Conservation (phyloP, 2,329 filamentous ascomycete species). For the Xylariaceae sp. region DNA sequence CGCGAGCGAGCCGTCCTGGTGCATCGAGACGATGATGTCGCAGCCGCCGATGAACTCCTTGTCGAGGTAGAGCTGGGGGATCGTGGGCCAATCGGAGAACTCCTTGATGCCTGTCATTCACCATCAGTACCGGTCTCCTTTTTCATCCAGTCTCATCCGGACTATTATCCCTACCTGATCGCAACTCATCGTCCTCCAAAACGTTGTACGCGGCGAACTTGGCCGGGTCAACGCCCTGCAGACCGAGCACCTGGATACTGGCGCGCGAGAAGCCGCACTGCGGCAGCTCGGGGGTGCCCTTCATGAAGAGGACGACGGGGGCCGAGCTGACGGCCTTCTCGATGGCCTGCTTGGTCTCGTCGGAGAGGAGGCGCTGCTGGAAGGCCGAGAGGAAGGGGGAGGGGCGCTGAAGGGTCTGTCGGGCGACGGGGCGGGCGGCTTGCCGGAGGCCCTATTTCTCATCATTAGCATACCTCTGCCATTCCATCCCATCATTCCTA, state of each 20-base stretch:
- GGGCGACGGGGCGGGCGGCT: slow-evolving; percentile 36
- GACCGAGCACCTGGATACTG: slow-evolving; percentile 86
- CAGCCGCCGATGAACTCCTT: slow-evolving; percentile 98
- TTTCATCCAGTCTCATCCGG: too few species aligned
- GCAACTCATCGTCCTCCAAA: slow-evolving; percentile 80
- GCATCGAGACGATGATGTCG: slow-evolving; percentile 95
- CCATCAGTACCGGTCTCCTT: background rate
- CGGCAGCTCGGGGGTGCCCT: slow-evolving; percentile 91
- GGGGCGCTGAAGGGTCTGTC: slow-evolving; percentile 22
- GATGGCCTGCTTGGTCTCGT: slow-evolving; percentile 74
- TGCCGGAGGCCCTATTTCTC: slow-evolving; percentile 40
- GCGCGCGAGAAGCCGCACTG: slow-evolving; percentile 97
- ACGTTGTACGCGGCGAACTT: slow-evolving; percentile 99
- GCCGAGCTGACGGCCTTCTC: slow-evolving; percentile 83
- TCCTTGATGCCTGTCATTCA: slow-evolving; percentile 78
- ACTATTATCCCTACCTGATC: slow-evolving; percentile 56
- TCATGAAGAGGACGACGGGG: slow-evolving; percentile 98
- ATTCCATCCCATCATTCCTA: too few species aligned
- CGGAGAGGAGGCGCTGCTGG: slow-evolving; percentile 67
- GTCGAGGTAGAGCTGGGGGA: slow-evolving; percentile 91
- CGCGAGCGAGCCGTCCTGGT: slow-evolving; percentile 88
- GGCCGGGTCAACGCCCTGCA: slow-evolving; percentile 89
- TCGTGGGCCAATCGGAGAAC: slow-evolving; percentile 98
- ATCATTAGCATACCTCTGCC: background rate
- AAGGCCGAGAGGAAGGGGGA: slow-evolving; percentile 30